These are phyloP conservation scores for Cladosporium sp. DNA, from an alignment of 2,329 filamentous ascomycete species.

Conservation along the genomic window DNA sequence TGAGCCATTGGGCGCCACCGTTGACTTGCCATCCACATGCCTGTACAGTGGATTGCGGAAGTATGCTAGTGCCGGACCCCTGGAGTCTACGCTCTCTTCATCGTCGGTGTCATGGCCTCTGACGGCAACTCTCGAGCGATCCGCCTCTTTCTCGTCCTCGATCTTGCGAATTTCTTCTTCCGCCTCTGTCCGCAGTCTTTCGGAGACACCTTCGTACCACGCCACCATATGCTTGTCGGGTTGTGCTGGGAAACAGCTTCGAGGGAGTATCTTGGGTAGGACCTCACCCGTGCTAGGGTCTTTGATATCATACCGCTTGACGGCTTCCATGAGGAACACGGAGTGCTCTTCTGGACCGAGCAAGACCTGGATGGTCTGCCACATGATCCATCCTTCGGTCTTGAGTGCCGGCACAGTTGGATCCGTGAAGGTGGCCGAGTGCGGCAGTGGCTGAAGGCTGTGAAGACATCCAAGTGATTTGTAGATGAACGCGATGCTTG, in stretches of 20 bases:
- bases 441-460: constrained; percentile 54
- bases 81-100: constrained; percentile 38
- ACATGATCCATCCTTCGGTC: constrained; percentile 77
- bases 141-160: constrained; percentile 6
- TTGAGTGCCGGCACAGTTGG: constrained; percentile 81
- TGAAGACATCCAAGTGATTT: constrained; percentile 87
- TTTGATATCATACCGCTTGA: constrained; percentile 67
- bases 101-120: constrained; percentile 22
- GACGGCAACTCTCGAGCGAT: neutral
- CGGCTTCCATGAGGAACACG: constrained; percentile 72
- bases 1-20: constrained; percentile 36
- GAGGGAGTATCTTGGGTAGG: constrained; percentile 58
- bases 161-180: constrained; percentile 32
- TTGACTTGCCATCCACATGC: constrained; percentile 38
- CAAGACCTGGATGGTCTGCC: constrained; percentile 87
- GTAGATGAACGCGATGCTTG: constrained; percentile 85
- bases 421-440: constrained; percentile 57
- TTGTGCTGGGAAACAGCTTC: constrained; percentile 61
- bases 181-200: constrained; percentile 60
- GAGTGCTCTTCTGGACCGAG: constrained; percentile 85
- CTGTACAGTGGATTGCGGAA: constrained; percentile 46
- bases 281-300: constrained; percentile 58
- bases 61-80: constrained; percentile 41
- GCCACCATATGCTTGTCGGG: constrained; percentile 74
- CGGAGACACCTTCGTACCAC: constrained; percentile 77